Evolutionary conservation across 2,329 filamentous ascomycete genomes (phyloP).

Genomic region (Laburnicola sp.): DNA sequence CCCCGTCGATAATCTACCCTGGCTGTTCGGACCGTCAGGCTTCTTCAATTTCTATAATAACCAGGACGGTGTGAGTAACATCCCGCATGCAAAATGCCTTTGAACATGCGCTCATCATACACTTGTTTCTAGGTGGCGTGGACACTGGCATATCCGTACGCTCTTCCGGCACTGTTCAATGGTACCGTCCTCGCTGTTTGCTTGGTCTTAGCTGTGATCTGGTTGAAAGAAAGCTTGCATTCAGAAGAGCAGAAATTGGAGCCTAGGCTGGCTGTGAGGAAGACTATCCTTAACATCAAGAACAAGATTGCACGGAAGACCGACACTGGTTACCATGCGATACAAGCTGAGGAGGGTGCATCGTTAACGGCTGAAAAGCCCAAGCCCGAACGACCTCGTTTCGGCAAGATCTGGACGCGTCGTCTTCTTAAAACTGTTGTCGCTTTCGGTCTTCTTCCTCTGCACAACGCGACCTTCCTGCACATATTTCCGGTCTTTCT

Average conservation of each 20-base stretch:
- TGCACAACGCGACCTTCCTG: constrained; percentile 52
- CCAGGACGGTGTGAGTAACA: constrained; percentile 57
- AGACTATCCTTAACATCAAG: constrained; percentile 35
- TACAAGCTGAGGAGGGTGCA: constrained; percentile 20
- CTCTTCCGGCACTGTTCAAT: constrained; percentile 68
- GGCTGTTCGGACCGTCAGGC: constrained; percentile 67
- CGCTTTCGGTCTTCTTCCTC: constrained; percentile 48
- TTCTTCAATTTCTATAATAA: constrained; percentile 57
- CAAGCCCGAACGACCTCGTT: constrained; percentile 31
- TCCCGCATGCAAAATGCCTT: neutral
- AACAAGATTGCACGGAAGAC: constrained; percentile 22
- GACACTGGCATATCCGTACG: constrained; percentile 68
- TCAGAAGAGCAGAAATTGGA: constrained; percentile 38
- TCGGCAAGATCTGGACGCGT: constrained; percentile 48
- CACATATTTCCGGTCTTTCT: constrained; percentile 53
- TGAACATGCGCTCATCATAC: neutral
- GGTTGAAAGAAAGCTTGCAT: constrained; percentile 61
- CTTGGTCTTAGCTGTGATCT: constrained; percentile 60
- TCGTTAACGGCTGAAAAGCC: neutral
- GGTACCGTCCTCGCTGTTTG: constrained; percentile 61
- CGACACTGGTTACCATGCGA: constrained; percentile 13
- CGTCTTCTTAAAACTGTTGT: constrained; percentile 47
- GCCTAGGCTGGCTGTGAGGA: constrained; percentile 40
- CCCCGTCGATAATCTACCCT: constrained; percentile 62
- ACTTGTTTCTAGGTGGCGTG: constrained; percentile 46